Base-by-base conservation (phyloP, 2,329 filamentous ascomycete species). In the Fusarium chlamydosporum region DNA sequence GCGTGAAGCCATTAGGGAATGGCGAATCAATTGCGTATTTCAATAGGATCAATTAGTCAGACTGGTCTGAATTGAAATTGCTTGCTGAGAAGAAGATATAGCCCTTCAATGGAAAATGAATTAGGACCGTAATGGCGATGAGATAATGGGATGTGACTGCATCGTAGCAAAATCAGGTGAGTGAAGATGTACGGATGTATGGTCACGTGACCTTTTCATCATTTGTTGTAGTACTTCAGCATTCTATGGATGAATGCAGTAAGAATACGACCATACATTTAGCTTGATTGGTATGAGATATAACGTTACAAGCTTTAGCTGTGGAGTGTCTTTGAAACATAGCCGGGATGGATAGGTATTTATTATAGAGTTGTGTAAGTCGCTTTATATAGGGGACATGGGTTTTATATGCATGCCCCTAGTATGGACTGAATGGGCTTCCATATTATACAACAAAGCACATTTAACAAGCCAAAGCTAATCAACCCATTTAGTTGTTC, bases 1-100 rank as follows among this genome's bases (percentile, higher is more conserved):
- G 64, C 72, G 77, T 64, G 75, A 70, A 65, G 78, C 75, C 78
- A 80, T 79, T 61, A 66, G 52, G 42, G 11, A 7, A 15, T 27
- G 7, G 20, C 38, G 20, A 41, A 20, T 41, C 12, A 15, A 13
- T n/a, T 34, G 34, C 18, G 1, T 43, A 26, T 29, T 13, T 26
- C 13, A 18, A 9, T 18, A n/a, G 13, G 16, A 18, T 16, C 9
- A 33, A 3, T 5, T 12, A 20, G 31, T 7, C 13, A 15, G n/a
- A 53, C n/a, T 31, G 16, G 5, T 8, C 8, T 38, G 15, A 18
- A 23, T 13, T 7, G 11, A 15, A 8, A 20, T 16, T 27, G 23
- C 10, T 29, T 7, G 9, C 6, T 27, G 47, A 10, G 13, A 18
- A 18, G 23, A 15, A 15, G 31, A n/a, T 37, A 29, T 8, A 29